Evolutionary conservation across 2,329 filamentous ascomycete genomes (phyloP).

Genomic region (Emydomyces testavorans): DNA sequence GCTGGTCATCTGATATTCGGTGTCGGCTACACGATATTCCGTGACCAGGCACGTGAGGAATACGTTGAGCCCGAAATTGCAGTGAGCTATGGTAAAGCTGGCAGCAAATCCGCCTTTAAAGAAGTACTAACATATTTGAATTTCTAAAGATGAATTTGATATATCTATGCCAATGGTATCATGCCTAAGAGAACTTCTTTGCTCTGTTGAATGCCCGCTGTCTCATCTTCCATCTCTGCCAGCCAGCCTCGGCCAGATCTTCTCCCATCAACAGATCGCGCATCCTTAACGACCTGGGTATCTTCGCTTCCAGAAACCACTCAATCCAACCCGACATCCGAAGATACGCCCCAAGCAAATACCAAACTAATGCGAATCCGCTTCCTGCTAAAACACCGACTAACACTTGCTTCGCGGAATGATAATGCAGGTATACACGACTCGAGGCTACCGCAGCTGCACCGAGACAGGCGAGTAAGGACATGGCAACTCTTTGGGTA

Average conservation of each 20-base stretch:
- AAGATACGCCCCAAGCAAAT: slow-evolving; percentile 54
- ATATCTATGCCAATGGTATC: neutral
- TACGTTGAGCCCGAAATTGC: neutral
- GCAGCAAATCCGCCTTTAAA: neutral
- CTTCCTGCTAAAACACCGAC: slow-evolving; percentile 63
- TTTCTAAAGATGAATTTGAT: neutral
- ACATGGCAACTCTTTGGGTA: slow-evolving; percentile 48
- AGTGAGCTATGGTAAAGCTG: neutral
- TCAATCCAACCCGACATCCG: slow-evolving; percentile 58
- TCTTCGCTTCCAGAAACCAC: slow-evolving; percentile 56
- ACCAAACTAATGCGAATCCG: slow-evolving; percentile 66
- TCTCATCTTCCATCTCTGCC: slow-evolving; percentile 72
- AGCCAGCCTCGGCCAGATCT: slow-evolving; percentile 80
- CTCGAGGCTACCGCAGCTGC: slow-evolving; percentile 66
- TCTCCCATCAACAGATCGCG: slow-evolving; percentile 79
- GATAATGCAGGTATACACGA: slow-evolving; percentile 83
- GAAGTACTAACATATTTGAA: neutral
- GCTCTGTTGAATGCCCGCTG: neutral
- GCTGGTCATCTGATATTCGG: slow-evolving; percentile 2
- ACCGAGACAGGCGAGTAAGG: slow-evolving; percentile 47
- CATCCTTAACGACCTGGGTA: slow-evolving; percentile 57
- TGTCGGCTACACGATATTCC: neutral
- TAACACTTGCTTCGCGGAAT: slow-evolving; percentile 78
- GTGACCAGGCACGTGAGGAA: neutral
- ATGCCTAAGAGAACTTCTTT: neutral